Conservation (phyloP, 1,139 yeast genomes). For the Kodamaea suecica region DNA sequence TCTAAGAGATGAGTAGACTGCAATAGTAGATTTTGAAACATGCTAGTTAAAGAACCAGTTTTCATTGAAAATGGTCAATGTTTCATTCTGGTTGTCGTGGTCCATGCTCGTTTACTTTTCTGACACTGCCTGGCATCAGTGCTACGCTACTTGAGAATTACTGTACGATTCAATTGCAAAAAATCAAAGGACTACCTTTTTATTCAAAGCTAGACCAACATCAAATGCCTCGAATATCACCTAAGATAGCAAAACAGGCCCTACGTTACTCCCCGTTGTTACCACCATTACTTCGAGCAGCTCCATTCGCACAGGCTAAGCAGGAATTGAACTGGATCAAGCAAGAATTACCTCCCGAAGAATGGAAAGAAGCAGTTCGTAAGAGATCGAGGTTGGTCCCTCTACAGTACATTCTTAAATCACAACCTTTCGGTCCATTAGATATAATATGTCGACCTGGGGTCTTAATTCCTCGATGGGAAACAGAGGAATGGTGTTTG, state of each 20-base stretch:
- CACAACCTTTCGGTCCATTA: slow-evolving; percentile 81
- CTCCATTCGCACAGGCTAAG: slow-evolving; percentile 28
- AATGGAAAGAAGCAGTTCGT: slow-evolving; percentile 35
- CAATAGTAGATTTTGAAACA: too few species aligned
- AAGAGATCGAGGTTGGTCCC: slow-evolving; percentile 55
- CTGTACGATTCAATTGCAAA: too few species aligned
- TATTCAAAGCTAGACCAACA: too few species aligned
- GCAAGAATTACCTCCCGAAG: slow-evolving; percentile 32
- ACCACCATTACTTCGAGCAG: slow-evolving; percentile 35
- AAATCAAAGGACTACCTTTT: too few species aligned
- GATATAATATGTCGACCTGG: slow-evolving; percentile 57
- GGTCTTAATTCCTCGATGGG: slow-evolving; percentile 90
- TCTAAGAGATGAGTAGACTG: too few species aligned
- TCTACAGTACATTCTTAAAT: slow-evolving; percentile 75
- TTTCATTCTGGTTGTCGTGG: too few species aligned
- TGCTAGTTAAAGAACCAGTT: too few species aligned
- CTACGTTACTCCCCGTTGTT: slow-evolving; percentile 23
- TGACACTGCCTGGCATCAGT: too few species aligned
- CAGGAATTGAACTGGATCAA: slow-evolving; percentile 42
- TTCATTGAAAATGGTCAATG: too few species aligned
- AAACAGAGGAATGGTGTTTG: slow-evolving; percentile 87
- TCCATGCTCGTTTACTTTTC: too few species aligned
- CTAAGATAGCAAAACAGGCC: slow-evolving; percentile 29
- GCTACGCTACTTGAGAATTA: too few species aligned
- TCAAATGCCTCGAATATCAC: slow-evolving; percentile 38